A percentile compares a stretch with the other conserved stretches of the same genome.
Evolutionary conservation across 345 rosid species (phyloP).

Genomic region (Eucalyptus curtisii): DNA sequence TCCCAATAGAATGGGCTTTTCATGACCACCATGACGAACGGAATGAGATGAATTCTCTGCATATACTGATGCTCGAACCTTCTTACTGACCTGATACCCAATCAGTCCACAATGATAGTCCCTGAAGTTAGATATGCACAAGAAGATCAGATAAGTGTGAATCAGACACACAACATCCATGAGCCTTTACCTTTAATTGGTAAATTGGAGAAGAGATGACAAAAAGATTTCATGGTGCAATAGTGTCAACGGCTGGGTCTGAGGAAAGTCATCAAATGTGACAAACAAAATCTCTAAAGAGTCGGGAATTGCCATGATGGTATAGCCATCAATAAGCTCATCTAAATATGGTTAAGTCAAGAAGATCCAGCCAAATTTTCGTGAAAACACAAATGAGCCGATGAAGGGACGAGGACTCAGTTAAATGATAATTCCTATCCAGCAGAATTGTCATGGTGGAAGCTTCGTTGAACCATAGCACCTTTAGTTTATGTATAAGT

Average conservation of each 20-base stretch:
- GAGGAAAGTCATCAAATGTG: background rate
- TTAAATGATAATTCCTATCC: background rate
- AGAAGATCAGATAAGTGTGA: background rate
- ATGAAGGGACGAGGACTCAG: background rate
- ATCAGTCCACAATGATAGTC: constrained; percentile 58
- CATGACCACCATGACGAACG: background rate
- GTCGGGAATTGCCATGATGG: background rate
- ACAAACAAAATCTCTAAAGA: background rate
- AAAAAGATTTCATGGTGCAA: background rate
- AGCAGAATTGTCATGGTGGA: background rate
- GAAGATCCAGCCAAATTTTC: background rate
- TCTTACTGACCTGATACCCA: constrained; percentile 55
- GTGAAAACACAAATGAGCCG: background rate
- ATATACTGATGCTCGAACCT: constrained; percentile 9
- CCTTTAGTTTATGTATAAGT: background rate
- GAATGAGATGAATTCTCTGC: constrained; percentile 3
- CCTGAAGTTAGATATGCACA: constrained; percentile 25
- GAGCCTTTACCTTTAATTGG: background rate
- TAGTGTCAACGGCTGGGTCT: background rate
- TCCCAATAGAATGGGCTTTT: constrained; percentile 5
- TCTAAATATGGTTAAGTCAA: background rate
- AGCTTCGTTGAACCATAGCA: background rate
- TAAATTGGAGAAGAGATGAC: background rate
- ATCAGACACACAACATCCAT: background rate
- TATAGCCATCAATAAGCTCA: background rate